Conservation (phyloP, 1,139 yeast genomes). For the Insectozyma bohioensis region DNA sequence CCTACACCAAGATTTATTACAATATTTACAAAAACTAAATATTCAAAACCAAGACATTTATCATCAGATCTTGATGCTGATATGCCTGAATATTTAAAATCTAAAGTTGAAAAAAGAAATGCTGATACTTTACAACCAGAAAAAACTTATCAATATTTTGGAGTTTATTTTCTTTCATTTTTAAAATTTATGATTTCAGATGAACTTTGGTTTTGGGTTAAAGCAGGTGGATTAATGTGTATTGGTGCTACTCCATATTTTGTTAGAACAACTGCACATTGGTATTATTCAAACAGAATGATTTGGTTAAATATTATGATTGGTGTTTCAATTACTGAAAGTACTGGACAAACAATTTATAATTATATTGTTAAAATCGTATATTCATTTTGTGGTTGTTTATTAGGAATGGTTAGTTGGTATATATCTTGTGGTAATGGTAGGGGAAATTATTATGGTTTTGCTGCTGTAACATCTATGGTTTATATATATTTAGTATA, state of each 20-base stretch:
- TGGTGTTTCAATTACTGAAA: slow-evolving; percentile 32
- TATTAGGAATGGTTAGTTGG: slow-evolving; percentile 38
- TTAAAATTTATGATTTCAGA: slow-evolving; percentile 21
- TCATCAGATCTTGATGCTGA: slow-evolving; percentile 13
- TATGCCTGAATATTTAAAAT: slow-evolving; percentile 16
- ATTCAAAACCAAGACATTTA: slow-evolving; percentile 13
- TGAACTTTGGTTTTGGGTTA: slow-evolving; percentile 33
- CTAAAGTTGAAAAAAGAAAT: slow-evolving; percentile 21
- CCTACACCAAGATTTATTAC: slow-evolving; percentile 27
- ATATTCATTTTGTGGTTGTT: slow-evolving; percentile 32
- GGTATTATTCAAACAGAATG: slow-evolving; percentile 29
- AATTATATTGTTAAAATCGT: slow-evolving; percentile 25
- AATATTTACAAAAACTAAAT: slow-evolving; percentile 20
- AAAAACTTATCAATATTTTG: slow-evolving; percentile 21
- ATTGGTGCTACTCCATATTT: slow-evolving; percentile 31
- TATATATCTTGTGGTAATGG: slow-evolving; percentile 36
- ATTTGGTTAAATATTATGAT: slow-evolving; percentile 39
- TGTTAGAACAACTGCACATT: slow-evolving; percentile 29
- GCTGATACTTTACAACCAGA: slow-evolving; percentile 35
- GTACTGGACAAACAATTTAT: slow-evolving; percentile 36
- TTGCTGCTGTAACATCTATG: slow-evolving; percentile 30
- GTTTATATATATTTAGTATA: slow-evolving; percentile 24
- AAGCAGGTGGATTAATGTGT: slow-evolving; percentile 25
- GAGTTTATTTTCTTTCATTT: slow-evolving; percentile 17
- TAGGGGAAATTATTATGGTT: slow-evolving; percentile 34